A percentile compares a stretch with the other conserved stretches of the same genome.
These are phyloP conservation scores for Trametes meyenii DNA, from an alignment of 768 basidiomycete species.

Conservation along the genomic window DNA sequence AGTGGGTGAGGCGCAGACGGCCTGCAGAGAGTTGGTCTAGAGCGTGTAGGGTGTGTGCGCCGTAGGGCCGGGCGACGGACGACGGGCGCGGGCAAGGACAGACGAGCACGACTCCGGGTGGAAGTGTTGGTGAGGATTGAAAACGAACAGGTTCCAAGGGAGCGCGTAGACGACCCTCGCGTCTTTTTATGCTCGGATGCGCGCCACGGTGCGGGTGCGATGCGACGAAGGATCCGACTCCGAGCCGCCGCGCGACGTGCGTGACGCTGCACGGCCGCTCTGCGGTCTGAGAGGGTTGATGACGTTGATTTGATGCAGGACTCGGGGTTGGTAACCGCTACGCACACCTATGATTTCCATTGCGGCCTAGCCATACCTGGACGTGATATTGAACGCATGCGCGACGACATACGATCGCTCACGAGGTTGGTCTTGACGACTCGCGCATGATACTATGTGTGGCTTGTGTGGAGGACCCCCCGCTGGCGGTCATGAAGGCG, in stretches of 20 bases:
- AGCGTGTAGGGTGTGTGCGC: background rate
- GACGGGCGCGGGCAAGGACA: background rate
- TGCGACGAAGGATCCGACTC: background rate
- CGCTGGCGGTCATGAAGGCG: too few relatives aligned
- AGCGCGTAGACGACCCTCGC: background rate
- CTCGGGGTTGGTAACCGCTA: background rate
- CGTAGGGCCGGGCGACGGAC: background rate
- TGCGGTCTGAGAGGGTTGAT: constrained; percentile 12
- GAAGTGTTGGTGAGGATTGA: background rate
- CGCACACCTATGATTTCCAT: background rate
- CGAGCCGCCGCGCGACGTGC: background rate
- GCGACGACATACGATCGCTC: too few relatives aligned
- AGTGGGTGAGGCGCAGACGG: constrained; percentile 1
- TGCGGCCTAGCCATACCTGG: background rate
- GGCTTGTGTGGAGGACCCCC: too few relatives aligned
- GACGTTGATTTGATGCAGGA: constrained; percentile 10
- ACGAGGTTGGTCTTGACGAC: too few relatives aligned
- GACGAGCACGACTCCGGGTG: background rate
- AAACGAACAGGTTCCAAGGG: constrained; percentile 12
- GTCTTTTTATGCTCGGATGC: constrained; percentile 8
- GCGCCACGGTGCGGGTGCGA: background rate
- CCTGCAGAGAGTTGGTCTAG: background rate
- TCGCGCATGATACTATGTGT: too few relatives aligned
- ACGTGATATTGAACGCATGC: too few relatives aligned
- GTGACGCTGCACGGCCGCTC: background rate